Evolutionary conservation across 371 early-diverging fungal genomes (phyloP), one percentile per base, ranked within the genome.

Genomic region (Rhizopus delemar): DNA sequence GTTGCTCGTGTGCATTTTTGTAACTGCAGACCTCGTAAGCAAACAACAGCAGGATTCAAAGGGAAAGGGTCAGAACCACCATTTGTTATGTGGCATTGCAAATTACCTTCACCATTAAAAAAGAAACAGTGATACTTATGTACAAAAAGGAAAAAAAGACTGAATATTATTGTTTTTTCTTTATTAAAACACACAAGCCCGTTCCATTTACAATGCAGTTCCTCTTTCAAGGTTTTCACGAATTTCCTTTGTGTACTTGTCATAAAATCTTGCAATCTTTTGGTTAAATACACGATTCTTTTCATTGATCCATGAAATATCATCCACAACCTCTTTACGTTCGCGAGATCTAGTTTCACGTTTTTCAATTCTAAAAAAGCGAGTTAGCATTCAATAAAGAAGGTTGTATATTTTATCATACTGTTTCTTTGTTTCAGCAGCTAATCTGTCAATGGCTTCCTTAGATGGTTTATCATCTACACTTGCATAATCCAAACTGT

Each of bases 241-340:
- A 58, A 96, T 95, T 59, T 96, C 98, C 62, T 88, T 85, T 29
- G 98, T 98, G 73, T 94, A 87, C 66, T 90, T 90, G 69, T 96
- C 98, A 59, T 93, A 97, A 41, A 93, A 91, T 32, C 97, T 78
- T 41, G 92, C 74, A 75, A 96, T 91, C 84, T 95, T 96, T 65
- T 91, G 89, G 86, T 97, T 97, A 80, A 97, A 98, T 22, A 89
- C 83, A 62, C 89, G 90, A 72, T 98, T 98, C 75, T 93, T 84
- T 57, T 97, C 95, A 69, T 97, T 97, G 81, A 98, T 97, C 75
- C 93, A 96, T 15, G 94, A 92, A 58, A 98, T 92, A 57, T 93
- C 94, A 31, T 92, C 96, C 48, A 87, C 90, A 57, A 81, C 73
- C 46, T 90, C 85, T 60, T 89, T 84, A 63, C 89, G 80, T 43